These are phyloP conservation scores for Arthrobotrys pseudoclavata DNA, from an alignment of 2,329 filamentous ascomycete genomes.

Conservation along the genomic window DNA sequence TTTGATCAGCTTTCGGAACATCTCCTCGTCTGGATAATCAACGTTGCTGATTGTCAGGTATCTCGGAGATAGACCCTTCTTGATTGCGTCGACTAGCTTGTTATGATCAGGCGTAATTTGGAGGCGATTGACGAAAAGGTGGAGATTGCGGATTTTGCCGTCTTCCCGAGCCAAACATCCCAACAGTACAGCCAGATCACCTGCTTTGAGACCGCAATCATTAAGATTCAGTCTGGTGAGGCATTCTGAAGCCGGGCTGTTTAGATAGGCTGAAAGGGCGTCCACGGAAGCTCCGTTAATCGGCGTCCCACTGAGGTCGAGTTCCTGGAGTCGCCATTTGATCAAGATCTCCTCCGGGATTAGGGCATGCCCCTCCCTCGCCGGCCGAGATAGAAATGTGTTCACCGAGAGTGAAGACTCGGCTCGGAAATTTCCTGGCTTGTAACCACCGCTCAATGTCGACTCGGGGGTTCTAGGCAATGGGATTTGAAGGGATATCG, in stretches of 20 bases:
- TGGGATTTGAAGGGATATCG: constrained; percentile 52
- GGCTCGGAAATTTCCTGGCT: constrained; percentile 26
- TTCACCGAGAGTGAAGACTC: constrained; percentile 44
- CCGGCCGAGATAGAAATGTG: constrained; percentile 19
- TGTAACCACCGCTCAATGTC: constrained; percentile 8
- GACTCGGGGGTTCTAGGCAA: constrained; percentile 42
- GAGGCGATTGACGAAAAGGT: constrained; percentile 71
- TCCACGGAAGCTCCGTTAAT: constrained; percentile 71
- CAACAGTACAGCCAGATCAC: constrained; percentile 76
- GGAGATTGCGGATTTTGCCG: constrained; percentile 72
- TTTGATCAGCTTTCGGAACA: constrained; percentile 75
- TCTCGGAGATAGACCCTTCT: constrained; percentile 72
- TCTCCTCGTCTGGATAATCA: constrained; percentile 76
- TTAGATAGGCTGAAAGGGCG: constrained; percentile 75
- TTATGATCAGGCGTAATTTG: constrained; percentile 66
- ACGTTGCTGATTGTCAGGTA: constrained; percentile 77
- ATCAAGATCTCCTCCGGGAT: constrained; percentile 76
- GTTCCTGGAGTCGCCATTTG: constrained; percentile 76
- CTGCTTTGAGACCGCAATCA: constrained; percentile 76
- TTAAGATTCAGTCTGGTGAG: constrained; percentile 76
- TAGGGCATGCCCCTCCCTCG: constrained; percentile 39
- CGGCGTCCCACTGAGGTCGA: constrained; percentile 75
- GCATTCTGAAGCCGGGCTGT: constrained; percentile 73
- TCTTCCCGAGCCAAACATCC: constrained; percentile 73
- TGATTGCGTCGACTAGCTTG: constrained; percentile 71